Conservation (phyloP, 1,139 yeast genomes). For the Yamadazyma atmosphaerica region DNA sequence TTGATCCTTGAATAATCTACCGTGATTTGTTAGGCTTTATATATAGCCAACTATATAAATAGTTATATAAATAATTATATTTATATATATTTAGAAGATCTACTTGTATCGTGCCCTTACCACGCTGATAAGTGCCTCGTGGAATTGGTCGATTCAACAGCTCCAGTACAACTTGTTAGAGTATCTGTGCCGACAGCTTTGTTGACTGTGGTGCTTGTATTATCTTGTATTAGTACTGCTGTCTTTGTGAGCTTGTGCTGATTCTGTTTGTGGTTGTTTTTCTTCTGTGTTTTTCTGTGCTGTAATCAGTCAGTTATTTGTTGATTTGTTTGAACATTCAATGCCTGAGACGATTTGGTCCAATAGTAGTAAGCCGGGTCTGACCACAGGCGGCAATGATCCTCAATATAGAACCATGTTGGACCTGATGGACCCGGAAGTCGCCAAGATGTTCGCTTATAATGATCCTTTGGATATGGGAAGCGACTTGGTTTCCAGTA, state of each 20-base stretch:
- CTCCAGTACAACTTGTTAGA: no score
- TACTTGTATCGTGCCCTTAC: not conserved
- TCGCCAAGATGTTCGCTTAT: constrained; percentile 16
- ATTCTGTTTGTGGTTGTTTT: not conserved
- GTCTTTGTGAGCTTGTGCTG: not conserved
- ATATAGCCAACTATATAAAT: no score
- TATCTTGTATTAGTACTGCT: no score
- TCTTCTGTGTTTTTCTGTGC: not conserved
- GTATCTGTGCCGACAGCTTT: no score
- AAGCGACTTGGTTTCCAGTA: constrained; percentile 18
- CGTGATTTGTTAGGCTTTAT: no score
- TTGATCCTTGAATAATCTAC: no score
- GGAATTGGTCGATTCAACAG: not conserved
- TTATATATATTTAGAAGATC: no score
- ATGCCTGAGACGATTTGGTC: constrained; percentile 20
- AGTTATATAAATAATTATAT: no score
- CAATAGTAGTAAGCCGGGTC: constrained; percentile 6
- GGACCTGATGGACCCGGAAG: constrained; percentile 18
- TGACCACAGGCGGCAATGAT: constrained; percentile 2
- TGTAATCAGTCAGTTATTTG: no score
- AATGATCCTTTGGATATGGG: constrained; percentile 15
- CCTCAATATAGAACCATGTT: constrained; percentile 13
- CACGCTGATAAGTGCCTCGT: not conserved
- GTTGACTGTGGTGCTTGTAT: no score
- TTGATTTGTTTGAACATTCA: not conserved